Evolutionary conservation across 306 rosid species (phyloP).

Genomic region (Quercus rubra): DNA sequence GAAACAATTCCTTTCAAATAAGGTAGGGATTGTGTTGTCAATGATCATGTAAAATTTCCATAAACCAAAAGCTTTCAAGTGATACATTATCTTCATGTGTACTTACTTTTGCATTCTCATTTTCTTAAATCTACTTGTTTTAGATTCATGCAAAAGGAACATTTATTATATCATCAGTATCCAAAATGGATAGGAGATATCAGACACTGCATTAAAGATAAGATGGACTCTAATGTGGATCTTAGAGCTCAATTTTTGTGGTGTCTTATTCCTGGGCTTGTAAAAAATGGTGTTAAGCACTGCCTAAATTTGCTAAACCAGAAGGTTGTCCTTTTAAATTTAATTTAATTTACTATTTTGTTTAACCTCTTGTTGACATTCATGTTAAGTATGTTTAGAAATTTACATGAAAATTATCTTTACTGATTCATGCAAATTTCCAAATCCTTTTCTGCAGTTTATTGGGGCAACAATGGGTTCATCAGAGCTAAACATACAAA

Average conservation of each 20-base stretch:
- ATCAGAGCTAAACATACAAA: constrained; percentile 80
- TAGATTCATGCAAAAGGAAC: not conserved
- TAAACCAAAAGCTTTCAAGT: no score
- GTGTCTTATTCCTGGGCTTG: not conserved
- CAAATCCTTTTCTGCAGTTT: constrained; percentile 56
- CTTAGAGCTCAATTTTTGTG: no score
- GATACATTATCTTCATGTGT: not conserved
- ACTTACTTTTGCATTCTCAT: not conserved
- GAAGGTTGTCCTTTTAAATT: not conserved
- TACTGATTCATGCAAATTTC: constrained; percentile 6
- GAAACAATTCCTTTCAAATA: not conserved
- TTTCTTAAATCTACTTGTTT: constrained; percentile 3
- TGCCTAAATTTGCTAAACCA: not conserved
- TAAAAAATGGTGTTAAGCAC: not conserved
- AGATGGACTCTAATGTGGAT: not conserved
- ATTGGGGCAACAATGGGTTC: constrained; percentile 92
- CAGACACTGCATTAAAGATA: not conserved
- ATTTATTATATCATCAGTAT: not conserved
- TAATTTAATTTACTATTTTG: not conserved
- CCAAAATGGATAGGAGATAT: constrained; percentile 2
- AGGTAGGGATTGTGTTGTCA: not conserved
- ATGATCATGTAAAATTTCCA: not conserved
- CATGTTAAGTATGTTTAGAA: not conserved
- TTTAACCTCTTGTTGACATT: not conserved
- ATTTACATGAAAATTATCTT: constrained; percentile 6